These are phyloP conservation scores for Podospora sp. DNA, from an alignment of 495 filamentous ascomycete species.

Conservation along the genomic window DNA sequence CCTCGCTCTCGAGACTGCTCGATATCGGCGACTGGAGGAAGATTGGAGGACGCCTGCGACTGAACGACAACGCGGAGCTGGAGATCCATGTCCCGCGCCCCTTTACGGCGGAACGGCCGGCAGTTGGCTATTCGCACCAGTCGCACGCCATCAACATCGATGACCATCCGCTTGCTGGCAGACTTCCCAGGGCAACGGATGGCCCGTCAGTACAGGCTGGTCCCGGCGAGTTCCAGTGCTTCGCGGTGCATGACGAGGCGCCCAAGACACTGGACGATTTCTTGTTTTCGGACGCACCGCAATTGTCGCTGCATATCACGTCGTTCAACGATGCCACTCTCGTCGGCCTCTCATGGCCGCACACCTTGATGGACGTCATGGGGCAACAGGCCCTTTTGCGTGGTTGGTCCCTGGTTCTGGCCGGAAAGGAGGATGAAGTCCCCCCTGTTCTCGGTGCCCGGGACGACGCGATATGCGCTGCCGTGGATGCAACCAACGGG, in stretches of 20 bases:
- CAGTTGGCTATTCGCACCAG: constrained; percentile 41
- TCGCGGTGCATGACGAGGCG: constrained; percentile 23
- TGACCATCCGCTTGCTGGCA: constrained; percentile 38
- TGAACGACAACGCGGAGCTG: constrained; percentile 40
- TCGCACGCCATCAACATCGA: constrained; percentile 33
- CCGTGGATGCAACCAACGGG: constrained; percentile 12
- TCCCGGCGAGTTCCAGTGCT: constrained; percentile 31
- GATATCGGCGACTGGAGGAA: constrained; percentile 47
- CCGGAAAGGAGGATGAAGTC: constrained; percentile 43
- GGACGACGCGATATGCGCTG: constrained; percentile 36
- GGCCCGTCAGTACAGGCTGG: constrained; percentile 38
- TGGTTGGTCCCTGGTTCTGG: constrained; percentile 43
- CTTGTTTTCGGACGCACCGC: constrained; percentile 45
- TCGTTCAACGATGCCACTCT: constrained; percentile 53
- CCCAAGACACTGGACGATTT: constrained; percentile 45
- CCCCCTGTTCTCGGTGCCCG: constrained; percentile 36
- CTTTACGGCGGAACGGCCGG: constrained; percentile 45
- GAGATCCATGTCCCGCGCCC: constrained; percentile 49
- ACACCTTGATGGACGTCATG: constrained; percentile 52
- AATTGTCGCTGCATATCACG: constrained; percentile 50
- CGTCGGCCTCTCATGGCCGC: constrained; percentile 49
- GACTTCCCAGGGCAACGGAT: constrained; percentile 33
- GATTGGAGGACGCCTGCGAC: constrained; percentile 47
- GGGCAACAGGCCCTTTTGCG: constrained; percentile 41
- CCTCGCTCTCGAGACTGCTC: constrained; percentile 41